phyloP scores from a whole-genome alignment of 345 rosid genomes.

The Physaria fendleri region DNA sequence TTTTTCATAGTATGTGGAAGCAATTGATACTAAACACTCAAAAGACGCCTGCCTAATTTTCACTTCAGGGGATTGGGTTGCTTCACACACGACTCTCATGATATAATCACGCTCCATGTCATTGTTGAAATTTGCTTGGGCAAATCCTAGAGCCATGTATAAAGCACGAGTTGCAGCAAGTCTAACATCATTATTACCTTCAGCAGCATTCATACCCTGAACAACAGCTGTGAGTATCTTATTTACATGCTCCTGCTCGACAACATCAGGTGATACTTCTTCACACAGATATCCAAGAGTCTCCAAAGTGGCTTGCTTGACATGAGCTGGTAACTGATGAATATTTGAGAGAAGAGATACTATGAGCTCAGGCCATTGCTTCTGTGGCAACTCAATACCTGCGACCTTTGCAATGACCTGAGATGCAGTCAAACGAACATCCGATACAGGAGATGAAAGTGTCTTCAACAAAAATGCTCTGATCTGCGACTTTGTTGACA shows the following conservation, averaged over 20 bases:
- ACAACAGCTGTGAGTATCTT: constrained; percentile 68
- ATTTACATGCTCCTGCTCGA: constrained; percentile 74
- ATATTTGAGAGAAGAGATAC: constrained; percentile 56
- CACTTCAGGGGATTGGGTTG: constrained; percentile 46
- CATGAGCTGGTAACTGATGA: constrained; percentile 59
- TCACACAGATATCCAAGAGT: constrained; percentile 75
- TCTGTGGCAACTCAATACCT: constrained; percentile 70
- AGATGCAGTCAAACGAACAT: constrained; percentile 63
- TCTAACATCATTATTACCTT: constrained; percentile 50
- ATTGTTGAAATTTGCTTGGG: constrained; percentile 60
- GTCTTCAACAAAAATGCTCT: constrained; percentile 51
- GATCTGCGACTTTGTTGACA: constrained; percentile 50
- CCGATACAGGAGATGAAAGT: constrained; percentile 49
- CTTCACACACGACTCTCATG: constrained; percentile 66
- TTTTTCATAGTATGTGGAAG: constrained; percentile 55
- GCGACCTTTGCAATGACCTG: constrained; percentile 73
- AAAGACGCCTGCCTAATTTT: constrained; percentile 58
- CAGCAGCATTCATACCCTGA: constrained; percentile 58
- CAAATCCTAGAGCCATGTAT: constrained; percentile 57
- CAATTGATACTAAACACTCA: constrained; percentile 62
- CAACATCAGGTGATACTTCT: constrained; percentile 66
- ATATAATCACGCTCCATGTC: constrained; percentile 69
- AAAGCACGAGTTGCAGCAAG: constrained; percentile 59
- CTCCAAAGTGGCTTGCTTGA: constrained; percentile 69
- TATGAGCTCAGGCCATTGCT: constrained; percentile 73